Conservation (phyloP, 257 asterid genomes). For the Solanum bulbocastanum region DNA sequence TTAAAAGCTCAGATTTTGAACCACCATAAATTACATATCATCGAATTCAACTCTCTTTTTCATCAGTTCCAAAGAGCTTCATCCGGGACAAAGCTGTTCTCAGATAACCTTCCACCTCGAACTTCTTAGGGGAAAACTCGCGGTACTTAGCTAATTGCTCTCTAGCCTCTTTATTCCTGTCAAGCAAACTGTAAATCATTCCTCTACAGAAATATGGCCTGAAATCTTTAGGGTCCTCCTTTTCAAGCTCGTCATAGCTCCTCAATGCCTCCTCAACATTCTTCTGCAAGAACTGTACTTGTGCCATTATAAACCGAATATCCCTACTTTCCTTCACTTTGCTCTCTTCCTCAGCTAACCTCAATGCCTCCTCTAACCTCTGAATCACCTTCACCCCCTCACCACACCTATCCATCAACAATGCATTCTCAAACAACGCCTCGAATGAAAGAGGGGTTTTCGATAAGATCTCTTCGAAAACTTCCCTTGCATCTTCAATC, state of each 20-base stretch:
- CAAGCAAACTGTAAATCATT: conserved; percentile 62
- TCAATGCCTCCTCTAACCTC: conserved; percentile 59
- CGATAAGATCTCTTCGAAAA: conserved; percentile 45
- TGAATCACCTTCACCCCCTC: conserved; percentile 49
- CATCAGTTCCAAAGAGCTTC: conserved; percentile 70
- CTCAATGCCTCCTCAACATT: conserved; percentile 69
- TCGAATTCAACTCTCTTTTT: conserved; percentile 23
- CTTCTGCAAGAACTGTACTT: conserved; percentile 72
- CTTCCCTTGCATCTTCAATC: conserved; percentile 40
- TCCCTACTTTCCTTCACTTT: conserved; percentile 67
- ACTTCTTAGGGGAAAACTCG: conserved; percentile 63
- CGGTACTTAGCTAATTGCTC: conserved; percentile 59
- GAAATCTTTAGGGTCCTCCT: conserved; percentile 76
- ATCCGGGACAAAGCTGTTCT: conserved; percentile 66
- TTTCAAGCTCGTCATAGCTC: conserved; percentile 62
- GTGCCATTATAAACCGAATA: conserved; percentile 76
- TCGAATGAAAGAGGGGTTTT: conserved; percentile 43
- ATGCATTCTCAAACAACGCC: conserved; percentile 66
- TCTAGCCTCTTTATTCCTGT: conserved; percentile 57
- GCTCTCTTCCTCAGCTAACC: conserved; percentile 49
- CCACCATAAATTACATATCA: not conserved
- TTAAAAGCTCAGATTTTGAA: not conserved
- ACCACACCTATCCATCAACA: conserved; percentile 68
- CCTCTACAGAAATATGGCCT: conserved; percentile 91
- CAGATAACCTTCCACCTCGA: conserved; percentile 79